These are phyloP conservation scores for Noccaea bulbosa DNA, from an alignment of 345 rosid species.

Conservation along the genomic window DNA sequence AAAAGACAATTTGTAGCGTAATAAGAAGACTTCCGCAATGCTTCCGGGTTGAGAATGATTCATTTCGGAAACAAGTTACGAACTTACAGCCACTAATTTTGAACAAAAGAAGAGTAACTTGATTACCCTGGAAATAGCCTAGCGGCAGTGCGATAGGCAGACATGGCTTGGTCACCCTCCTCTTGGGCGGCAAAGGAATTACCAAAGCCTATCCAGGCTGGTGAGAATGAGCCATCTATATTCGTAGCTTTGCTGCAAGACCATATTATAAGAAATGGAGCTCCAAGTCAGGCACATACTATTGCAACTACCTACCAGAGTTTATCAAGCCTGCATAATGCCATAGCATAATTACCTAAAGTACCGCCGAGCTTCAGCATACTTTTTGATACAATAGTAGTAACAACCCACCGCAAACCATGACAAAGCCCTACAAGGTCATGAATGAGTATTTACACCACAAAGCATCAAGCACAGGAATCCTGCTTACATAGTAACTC, in stretches of 20 bases:
- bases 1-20: conserved; percentile 53
- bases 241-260: conserved; percentile 81
- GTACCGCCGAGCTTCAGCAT: conserved; percentile 82
- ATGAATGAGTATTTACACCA: conserved; percentile 20
- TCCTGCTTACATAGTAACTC: conserved; percentile 11
- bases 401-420: conserved; percentile 92
- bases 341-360: conserved; percentile 62
- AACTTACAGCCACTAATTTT: conserved; percentile 19
- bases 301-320: conserved; percentile 10
- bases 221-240: conserved; percentile 79
- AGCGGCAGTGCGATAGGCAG: conserved; percentile 93
- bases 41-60: conserved; percentile 22
- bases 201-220: conserved; percentile 95
- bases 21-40: conserved; percentile 55
- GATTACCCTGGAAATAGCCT: conserved; percentile 95
- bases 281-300: conserved; percentile 20
- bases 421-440: conserved; percentile 78
- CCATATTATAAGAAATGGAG: conserved; percentile 23
- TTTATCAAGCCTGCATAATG: conserved; percentile 20
- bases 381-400: conserved; percentile 83
- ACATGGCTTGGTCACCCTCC: conserved; percentile 98
- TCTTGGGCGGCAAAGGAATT: conserved; percentile 90
- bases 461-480: conserved; percentile 24
- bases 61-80: conserved; percentile 18
- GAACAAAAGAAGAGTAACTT: conserved; percentile 18